Percentiles rank a stretch among this genome's conserved stretches.
phyloP scores from a whole-genome alignment of 768 basidiomycete genomes.

The Pleurotus platypus region DNA sequence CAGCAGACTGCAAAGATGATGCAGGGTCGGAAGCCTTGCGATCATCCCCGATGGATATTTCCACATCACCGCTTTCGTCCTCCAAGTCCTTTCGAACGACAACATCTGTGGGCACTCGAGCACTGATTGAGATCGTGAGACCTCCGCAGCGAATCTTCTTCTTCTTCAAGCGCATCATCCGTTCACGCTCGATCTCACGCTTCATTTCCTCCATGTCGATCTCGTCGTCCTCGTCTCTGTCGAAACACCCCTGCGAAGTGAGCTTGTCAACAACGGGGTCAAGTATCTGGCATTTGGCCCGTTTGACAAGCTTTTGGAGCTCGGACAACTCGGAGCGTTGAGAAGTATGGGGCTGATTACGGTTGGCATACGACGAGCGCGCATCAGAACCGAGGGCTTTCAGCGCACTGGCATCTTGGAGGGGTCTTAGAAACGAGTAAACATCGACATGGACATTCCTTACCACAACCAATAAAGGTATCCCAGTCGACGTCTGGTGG shows the following conservation, averaged over 20 bases:
- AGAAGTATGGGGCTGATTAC: slow-evolving; percentile 31
- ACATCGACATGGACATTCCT: slow-evolving; percentile 12
- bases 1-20: slow-evolving; percentile 9
- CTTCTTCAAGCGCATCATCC: slow-evolving; percentile 55
- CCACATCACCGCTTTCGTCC: slow-evolving; percentile 61
- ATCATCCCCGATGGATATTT: slow-evolving; percentile 40
- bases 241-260: slow-evolving; percentile 32
- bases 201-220: slow-evolving; percentile 37
- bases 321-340: slow-evolving; percentile 43
- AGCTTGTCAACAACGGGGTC: slow-evolving; percentile 41
- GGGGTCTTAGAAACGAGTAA: slow-evolving; percentile 2
- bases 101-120: slow-evolving; percentile 33
- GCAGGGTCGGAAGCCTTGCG: background rate
- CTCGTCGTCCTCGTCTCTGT: slow-evolving; percentile 33
- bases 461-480: slow-evolving; percentile 54
- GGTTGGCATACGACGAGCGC: slow-evolving; percentile 31
- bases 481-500: slow-evolving; percentile 62
- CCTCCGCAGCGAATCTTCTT: slow-evolving; percentile 37
- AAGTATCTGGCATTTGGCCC: slow-evolving; percentile 46
- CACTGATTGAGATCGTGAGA: slow-evolving; percentile 17
- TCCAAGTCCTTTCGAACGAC: slow-evolving; percentile 54
- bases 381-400: slow-evolving; percentile 38
- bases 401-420: slow-evolving; percentile 52
- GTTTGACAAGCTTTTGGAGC: slow-evolving; percentile 56
- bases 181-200: slow-evolving; percentile 43